phyloP scores from a whole-genome alignment of 2,329 filamentous ascomycete genomes.

The Didymella keratinophila region DNA sequence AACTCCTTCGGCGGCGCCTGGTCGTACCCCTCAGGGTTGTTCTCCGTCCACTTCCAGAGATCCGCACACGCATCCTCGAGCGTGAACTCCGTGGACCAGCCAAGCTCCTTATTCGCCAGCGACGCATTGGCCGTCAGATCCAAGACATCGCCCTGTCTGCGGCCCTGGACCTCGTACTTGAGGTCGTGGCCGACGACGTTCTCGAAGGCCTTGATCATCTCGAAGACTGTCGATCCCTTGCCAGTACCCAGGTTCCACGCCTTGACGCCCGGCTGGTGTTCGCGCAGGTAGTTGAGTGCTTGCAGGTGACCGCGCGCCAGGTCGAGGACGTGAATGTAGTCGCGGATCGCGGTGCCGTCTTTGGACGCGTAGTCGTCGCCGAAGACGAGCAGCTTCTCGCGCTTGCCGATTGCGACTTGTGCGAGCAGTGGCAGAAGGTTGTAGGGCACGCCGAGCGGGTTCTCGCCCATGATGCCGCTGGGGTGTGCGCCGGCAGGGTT shows the following conservation, averaged over 20 bases:
- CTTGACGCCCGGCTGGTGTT: slow-evolving; percentile 84
- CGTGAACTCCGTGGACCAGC: slow-evolving; percentile 89
- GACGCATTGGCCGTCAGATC: slow-evolving; percentile 92
- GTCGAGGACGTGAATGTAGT: slow-evolving; percentile 97
- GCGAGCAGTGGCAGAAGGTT: slow-evolving; percentile 94
- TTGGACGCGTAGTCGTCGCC: slow-evolving; percentile 91
- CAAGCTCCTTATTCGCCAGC: slow-evolving; percentile 85
- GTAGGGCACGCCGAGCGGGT: slow-evolving; percentile 93
- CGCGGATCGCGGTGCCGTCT: slow-evolving; percentile 92
- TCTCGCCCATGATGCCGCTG: slow-evolving; percentile 96
- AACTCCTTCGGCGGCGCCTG: slow-evolving; percentile 88
- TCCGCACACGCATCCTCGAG: slow-evolving; percentile 94
- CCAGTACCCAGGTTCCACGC: slow-evolving; percentile 98
- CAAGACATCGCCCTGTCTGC: slow-evolving; percentile 88
- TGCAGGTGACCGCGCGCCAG: slow-evolving; percentile 85
- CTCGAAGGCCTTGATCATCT: slow-evolving; percentile 96
- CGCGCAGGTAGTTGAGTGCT: slow-evolving; percentile 87
- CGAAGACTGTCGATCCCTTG: slow-evolving; percentile 92
- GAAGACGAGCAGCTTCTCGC: slow-evolving; percentile 93
- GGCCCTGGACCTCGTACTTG: slow-evolving; percentile 82
- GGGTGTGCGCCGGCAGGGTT: slow-evolving; percentile 96
- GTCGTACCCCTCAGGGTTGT: slow-evolving; percentile 94
- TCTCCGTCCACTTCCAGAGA: slow-evolving; percentile 95
- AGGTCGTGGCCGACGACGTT: slow-evolving; percentile 84
- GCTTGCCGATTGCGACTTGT: slow-evolving; percentile 93